These are phyloP conservation scores for Venturia carpophila DNA, from an alignment of 2,329 filamentous ascomycete species.

Conservation along the genomic window DNA sequence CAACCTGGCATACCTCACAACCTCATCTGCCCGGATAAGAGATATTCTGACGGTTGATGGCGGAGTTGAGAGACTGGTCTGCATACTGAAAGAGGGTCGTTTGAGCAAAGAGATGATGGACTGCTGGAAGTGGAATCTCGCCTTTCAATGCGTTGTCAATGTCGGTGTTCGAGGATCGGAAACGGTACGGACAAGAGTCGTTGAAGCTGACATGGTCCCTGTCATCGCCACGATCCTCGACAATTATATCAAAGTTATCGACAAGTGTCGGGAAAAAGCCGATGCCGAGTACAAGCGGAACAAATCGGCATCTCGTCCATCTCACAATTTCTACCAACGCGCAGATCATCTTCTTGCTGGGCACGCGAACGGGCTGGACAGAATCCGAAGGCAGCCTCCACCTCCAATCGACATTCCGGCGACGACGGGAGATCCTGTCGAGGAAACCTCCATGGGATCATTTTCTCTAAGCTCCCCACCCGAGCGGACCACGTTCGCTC, in stretches of 20 bases:
- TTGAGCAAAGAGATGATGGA: slow-evolving; percentile 97
- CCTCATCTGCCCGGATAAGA: slow-evolving; percentile 91
- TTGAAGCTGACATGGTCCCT: slow-evolving; percentile 98
- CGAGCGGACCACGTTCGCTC: slow-evolving; percentile 58
- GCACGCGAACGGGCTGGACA: slow-evolving; percentile 13
- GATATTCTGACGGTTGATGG: slow-evolving; percentile 98
- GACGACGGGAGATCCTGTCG: slow-evolving; percentile 39
- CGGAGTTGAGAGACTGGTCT: slow-evolving; percentile 90
- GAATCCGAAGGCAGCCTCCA: slow-evolving; percentile 62
- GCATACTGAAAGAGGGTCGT: slow-evolving; percentile 93
- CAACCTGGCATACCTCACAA: slow-evolving; percentile 96
- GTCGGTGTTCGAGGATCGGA: slow-evolving; percentile 96
- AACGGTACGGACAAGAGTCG: slow-evolving; percentile 84
- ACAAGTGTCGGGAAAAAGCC: slow-evolving; percentile 79
- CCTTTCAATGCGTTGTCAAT: slow-evolving; percentile 98
- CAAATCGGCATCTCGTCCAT: slow-evolving; percentile 26
- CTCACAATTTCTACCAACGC: neutral
- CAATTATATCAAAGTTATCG: slow-evolving; percentile 95
- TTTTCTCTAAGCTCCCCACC: slow-evolving; percentile 63
- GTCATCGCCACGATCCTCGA: slow-evolving; percentile 97
- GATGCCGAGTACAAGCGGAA: slow-evolving; percentile 67
- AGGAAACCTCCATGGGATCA: slow-evolving; percentile 17
- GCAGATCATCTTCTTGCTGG: neutral
- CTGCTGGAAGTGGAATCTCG: slow-evolving; percentile 99
- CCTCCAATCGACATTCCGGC: slow-evolving; percentile 76